Evolutionary conservation across 1,284 basidiomycete species (phyloP).

Genomic region (Singerocomus rubriflavus): DNA sequence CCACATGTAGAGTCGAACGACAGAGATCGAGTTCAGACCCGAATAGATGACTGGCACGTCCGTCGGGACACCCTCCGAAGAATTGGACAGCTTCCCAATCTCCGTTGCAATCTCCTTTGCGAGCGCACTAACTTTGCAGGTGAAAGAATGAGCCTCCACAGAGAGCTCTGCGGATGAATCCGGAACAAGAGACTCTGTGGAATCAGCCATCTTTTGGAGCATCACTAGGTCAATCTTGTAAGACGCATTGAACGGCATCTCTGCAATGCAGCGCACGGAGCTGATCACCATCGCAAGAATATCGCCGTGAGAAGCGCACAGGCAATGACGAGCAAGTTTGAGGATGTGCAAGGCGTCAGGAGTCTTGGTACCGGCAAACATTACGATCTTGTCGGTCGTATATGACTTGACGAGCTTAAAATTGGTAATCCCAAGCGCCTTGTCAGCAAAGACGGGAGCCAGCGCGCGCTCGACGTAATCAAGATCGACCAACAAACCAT

Average conservation of each 20-base stretch:
- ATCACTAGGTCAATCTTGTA: constrained; percentile 26
- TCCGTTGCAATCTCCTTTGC: constrained; percentile 18
- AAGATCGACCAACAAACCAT: constrained; percentile 26
- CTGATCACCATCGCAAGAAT: constrained; percentile 22
- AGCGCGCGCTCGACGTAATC: constrained; percentile 26
- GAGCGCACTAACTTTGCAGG: constrained; percentile 6
- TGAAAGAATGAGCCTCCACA: not conserved
- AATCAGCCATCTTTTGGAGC: constrained; percentile 26
- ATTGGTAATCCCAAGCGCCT: constrained; percentile 9
- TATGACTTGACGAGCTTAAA: constrained; percentile 28
- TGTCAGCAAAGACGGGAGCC: constrained; percentile 18
- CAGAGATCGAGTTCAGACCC: constrained; percentile 27
- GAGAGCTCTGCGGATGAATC: constrained; percentile 5
- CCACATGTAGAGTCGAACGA: constrained; percentile 25
- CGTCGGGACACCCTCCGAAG: constrained; percentile 10
- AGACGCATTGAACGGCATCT: constrained; percentile 31
- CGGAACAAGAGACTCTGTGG: not conserved
- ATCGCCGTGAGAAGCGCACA: constrained; percentile 15
- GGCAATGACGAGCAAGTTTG: constrained; percentile 19
- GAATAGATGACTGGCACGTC: constrained; percentile 22
- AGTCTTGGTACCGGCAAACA: constrained; percentile 19
- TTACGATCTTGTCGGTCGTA: constrained; percentile 23
- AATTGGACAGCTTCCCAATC: constrained; percentile 19
- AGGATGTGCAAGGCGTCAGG: constrained; percentile 20
- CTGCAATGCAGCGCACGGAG: constrained; percentile 21